Conservation (phyloP, 2,329 filamentous ascomycete genomes). For the Sporothrix inflata region DNA sequence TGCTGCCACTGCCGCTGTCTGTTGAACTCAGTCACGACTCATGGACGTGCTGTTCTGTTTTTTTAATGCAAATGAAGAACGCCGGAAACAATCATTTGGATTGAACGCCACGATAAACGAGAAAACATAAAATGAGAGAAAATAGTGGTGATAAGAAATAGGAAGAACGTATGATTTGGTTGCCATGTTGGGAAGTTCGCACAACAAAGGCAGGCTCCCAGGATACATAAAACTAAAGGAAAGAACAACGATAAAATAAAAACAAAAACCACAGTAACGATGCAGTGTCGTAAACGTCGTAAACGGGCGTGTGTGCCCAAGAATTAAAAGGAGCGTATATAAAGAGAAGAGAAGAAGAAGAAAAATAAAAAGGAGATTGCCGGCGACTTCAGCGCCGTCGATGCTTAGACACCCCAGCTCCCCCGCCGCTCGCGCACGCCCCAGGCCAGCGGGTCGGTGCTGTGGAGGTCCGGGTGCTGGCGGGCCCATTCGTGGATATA, state of each 20-base stretch:
- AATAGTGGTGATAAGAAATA: too few relatives aligned
- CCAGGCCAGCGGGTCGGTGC: slow-evolving; percentile 64
- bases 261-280: not conserved
- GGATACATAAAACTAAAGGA: slow-evolving; percentile 6
- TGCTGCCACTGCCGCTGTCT: not conserved
- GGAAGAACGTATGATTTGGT: slow-evolving; percentile 11
- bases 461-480: slow-evolving; percentile 76
- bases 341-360: not conserved
- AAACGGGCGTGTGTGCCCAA: not conserved
- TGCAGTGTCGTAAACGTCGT: slow-evolving; percentile 17
- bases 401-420: slow-evolving; percentile 74
- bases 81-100: not conserved
- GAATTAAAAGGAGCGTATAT: too few relatives aligned
- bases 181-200: not conserved
- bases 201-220: not conserved
- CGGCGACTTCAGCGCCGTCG: too few relatives aligned
- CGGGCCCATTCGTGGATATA: slow-evolving; percentile 91
- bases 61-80: not conserved
- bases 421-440: slow-evolving; percentile 68
- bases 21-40: not conserved
- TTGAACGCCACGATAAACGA: not conserved
- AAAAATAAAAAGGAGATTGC: not conserved
- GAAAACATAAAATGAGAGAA: not conserved
- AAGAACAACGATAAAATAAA: slow-evolving; percentile 25
- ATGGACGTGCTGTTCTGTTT: not conserved